A percentile compares a stretch with the other conserved stretches of the same genome.
These are phyloP conservation scores for Diaporthe eres DNA, from an alignment of 2,329 filamentous ascomycete genomes.

Conservation along the genomic window DNA sequence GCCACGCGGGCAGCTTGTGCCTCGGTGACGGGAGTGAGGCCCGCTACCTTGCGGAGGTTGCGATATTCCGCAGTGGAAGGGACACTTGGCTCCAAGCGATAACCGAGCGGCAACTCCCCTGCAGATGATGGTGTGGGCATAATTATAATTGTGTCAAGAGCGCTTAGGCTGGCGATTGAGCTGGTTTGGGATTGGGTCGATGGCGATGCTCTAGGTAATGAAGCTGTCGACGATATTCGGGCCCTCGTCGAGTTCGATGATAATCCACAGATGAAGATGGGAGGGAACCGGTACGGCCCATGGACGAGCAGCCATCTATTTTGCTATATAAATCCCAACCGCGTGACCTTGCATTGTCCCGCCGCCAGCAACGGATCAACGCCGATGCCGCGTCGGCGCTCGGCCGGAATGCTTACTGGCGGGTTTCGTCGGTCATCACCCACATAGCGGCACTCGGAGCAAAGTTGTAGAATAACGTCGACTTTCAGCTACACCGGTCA, in stretches of 20 bases:
- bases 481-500: not conserved
- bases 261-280: not conserved
- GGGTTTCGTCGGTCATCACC: not conserved
- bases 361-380: not conserved
- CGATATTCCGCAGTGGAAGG: slow-evolving; percentile 54
- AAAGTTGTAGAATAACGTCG: too few relatives aligned
- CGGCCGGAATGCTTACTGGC: not conserved
- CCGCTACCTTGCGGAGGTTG: slow-evolving; percentile 53
- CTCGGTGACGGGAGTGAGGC: slow-evolving; percentile 54
- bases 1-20: slow-evolving; percentile 54
- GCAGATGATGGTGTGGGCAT: not conserved
- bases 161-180: not conserved
- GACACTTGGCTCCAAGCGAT: slow-evolving; percentile 53
- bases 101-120: slow-evolving; percentile 44
- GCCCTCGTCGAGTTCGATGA: not conserved
- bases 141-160: too few relatives aligned
- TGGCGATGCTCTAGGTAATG: not conserved
- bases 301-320: not conserved
- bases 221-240: too few relatives aligned
- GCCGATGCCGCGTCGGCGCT: slow-evolving; percentile 11
- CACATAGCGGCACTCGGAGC: not conserved
- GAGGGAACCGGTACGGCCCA: not conserved
- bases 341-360: too few relatives aligned
- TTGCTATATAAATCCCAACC: not conserved
- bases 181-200: not conserved